Conservation (phyloP, 202 grass and related monocot species). For the Schoenoplectus tabernaemontani region DNA sequence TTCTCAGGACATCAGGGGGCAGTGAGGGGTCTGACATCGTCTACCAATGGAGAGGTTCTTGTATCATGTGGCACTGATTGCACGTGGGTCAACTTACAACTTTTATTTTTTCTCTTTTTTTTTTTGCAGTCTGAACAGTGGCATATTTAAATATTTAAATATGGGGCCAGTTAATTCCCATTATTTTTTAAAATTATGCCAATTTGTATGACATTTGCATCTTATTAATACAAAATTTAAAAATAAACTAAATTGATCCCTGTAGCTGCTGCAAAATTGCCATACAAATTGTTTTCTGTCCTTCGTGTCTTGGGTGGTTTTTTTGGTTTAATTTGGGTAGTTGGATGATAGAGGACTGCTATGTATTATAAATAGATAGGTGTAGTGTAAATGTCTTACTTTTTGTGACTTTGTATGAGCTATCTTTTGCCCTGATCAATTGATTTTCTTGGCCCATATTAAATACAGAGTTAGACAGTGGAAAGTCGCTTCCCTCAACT, state of each 20-base stretch:
- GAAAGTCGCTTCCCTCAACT: conserved; percentile 72
- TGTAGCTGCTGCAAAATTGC: background rate
- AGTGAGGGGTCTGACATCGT: conserved; percentile 72
- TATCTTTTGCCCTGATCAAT: background rate
- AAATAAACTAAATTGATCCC: background rate
- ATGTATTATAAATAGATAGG: background rate
- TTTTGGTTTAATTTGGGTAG: background rate
- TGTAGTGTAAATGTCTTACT: background rate
- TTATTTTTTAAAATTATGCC: background rate
- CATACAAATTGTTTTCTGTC: background rate
- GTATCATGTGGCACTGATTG: conserved; percentile 83
- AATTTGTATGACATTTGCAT: background rate
- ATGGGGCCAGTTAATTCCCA: background rate
- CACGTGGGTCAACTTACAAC: conserved; percentile 77
- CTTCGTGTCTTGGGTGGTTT: background rate
- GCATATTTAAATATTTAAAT: background rate
- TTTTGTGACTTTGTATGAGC: background rate
- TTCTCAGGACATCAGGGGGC: conserved; percentile 89
- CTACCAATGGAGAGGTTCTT: conserved; percentile 81
- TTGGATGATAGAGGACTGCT: background rate
- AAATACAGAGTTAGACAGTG: conserved; percentile 70
- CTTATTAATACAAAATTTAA: too few relatives aligned
- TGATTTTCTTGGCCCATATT: conserved; percentile 11
- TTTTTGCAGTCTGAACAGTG: background rate
- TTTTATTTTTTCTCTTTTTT: background rate